A percentile compares a stretch with the other conserved stretches of the same genome.
phyloP scores from a whole-genome alignment of 2,329 filamentous ascomycete genomes.

The Colletotrichum acutatum region DNA sequence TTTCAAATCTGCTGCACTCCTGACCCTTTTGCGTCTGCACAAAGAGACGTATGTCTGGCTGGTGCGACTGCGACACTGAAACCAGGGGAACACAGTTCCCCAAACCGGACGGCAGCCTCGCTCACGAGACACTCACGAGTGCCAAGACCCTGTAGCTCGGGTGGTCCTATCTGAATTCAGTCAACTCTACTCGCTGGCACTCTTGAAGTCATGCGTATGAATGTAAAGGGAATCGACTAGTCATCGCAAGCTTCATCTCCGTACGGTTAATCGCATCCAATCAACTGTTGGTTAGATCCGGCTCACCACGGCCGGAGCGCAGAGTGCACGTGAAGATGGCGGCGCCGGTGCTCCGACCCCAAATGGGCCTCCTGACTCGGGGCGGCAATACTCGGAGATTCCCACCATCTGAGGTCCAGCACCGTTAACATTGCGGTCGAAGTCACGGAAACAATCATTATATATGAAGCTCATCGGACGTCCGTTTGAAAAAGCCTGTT shows the following conservation, averaged over 20 bases:
- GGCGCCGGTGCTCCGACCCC: conserved; percentile 3
- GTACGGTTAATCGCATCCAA: background rate
- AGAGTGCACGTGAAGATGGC: background rate
- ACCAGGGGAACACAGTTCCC: conserved; percentile 4
- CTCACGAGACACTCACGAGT: background rate
- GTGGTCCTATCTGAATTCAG: background rate
- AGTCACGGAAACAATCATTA: background rate
- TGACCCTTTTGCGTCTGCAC: conserved; percentile 19
- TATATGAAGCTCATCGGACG: background rate
- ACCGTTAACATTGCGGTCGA: background rate
- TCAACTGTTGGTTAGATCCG: background rate
- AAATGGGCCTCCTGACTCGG: conserved; percentile 14
- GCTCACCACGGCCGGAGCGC: background rate
- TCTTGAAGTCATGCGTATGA: background rate
- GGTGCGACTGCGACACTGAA: conserved; percentile 19
- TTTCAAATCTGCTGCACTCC: conserved; percentile 12
- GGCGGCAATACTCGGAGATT: conserved; percentile 25
- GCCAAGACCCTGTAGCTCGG: background rate
- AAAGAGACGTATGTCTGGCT: background rate
- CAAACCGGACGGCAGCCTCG: background rate
- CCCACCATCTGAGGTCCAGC: background rate
- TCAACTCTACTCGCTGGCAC: background rate
- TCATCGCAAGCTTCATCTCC: background rate
- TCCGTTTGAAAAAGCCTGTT: background rate
- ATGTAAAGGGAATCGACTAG: background rate